phyloP scores from a whole-genome alignment of 2,329 filamentous ascomycete genomes.

The Cordyceps cateniannulata region DNA sequence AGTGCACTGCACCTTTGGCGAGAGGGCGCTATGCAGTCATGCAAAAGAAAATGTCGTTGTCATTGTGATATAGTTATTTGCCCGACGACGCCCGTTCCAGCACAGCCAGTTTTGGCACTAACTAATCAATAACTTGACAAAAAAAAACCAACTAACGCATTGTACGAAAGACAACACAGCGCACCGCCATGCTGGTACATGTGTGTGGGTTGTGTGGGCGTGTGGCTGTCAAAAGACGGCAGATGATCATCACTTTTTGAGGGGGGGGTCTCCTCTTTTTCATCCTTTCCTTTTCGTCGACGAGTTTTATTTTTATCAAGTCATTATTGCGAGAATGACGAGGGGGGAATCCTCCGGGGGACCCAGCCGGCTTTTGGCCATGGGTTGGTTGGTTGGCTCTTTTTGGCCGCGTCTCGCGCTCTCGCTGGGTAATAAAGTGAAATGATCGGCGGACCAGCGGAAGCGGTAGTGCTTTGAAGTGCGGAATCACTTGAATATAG shows the following conservation, averaged over 20 bases:
- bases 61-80: too few relatives aligned
- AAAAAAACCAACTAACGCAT: too few relatives aligned
- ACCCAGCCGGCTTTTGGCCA: neutral
- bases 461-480: neutral
- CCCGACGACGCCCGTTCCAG: too few relatives aligned
- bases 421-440: neutral
- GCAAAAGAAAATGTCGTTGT: too few relatives aligned
- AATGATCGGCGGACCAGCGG: constrained; percentile 1
- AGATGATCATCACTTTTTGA: neutral
- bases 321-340: neutral
- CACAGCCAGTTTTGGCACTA: neutral
- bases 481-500: neutral
- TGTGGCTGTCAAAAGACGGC: constrained; percentile 1
- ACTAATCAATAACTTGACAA: too few relatives aligned
- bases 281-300: neutral
- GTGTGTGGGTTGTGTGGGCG: neutral
- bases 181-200: neutral
- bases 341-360: neutral
- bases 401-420: neutral
- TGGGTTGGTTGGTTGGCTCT: neutral
- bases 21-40: too few relatives aligned
- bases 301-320: neutral
- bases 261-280: neutral
- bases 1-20: too few relatives aligned
- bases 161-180: too few relatives aligned